Percentiles rank a stretch among this genome's conserved stretches.
These are phyloP conservation scores for Thielaviopsis ethacetica DNA, from an alignment of 2,329 filamentous ascomycete species.

Conservation along the genomic window DNA sequence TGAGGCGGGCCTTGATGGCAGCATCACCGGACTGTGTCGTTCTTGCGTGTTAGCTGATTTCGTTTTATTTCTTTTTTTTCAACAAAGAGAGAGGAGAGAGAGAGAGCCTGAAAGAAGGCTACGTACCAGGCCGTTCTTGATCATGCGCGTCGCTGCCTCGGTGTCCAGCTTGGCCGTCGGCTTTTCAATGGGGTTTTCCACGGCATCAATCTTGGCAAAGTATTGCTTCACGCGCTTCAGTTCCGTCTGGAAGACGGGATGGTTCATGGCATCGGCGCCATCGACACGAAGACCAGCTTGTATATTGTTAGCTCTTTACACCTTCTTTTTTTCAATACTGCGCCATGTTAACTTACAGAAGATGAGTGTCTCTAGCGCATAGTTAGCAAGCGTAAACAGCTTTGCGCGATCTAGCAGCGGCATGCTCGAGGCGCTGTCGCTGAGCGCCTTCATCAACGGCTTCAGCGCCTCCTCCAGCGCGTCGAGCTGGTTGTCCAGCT, in stretches of 20 bases:
- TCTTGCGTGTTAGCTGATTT: not conserved
- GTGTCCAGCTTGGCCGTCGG: conserved; percentile 47
- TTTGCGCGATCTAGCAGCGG: conserved; percentile 93
- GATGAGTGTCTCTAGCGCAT: conserved; percentile 77
- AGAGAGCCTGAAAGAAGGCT: not conserved
- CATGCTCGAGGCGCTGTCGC: conserved; percentile 56
- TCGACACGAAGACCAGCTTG: conserved; percentile 58
- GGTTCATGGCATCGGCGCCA: conserved; percentile 64
- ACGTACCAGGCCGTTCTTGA: conserved; percentile 62
- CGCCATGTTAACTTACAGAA: conserved; percentile 44
- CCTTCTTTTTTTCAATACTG: conserved; percentile 4
- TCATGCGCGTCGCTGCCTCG: conserved; percentile 61
- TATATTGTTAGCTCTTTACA: conserved; percentile 16
- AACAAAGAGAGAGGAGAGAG: too few relatives aligned
- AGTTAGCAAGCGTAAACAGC: conserved; percentile 73
- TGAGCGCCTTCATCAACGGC: conserved; percentile 54
- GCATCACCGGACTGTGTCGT: conserved; percentile 31
- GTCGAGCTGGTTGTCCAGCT: conserved; percentile 65
- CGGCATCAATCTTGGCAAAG: conserved; percentile 74
- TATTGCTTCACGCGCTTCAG: conserved; percentile 78
- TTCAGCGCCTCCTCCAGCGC: conserved; percentile 56
- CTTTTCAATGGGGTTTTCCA: conserved; percentile 38
- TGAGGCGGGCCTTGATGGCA: conserved; percentile 32
- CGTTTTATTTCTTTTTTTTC: not conserved
- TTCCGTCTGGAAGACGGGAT: conserved; percentile 64